Conservation (phyloP, 2,329 filamentous ascomycete species). For the Xylaria sp. region DNA sequence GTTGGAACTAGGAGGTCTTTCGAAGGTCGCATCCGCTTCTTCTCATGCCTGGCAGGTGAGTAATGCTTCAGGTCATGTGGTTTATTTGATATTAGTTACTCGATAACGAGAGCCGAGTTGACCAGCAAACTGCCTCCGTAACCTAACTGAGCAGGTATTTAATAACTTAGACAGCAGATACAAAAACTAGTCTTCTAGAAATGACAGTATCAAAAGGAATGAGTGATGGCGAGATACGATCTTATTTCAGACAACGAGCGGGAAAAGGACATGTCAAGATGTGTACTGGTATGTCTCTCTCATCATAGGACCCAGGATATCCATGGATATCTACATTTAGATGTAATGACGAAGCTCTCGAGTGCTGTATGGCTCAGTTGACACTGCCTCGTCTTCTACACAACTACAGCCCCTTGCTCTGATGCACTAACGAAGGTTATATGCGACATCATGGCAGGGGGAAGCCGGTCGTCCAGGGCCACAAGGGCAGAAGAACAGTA, state of each 20-base stretch:
- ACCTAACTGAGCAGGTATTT: neutral
- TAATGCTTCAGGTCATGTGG: neutral
- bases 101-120: neutral
- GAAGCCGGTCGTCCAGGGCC: neutral
- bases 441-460: neutral
- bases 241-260: neutral
- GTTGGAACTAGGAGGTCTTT: neutral
- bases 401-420: too few species aligned
- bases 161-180: neutral
- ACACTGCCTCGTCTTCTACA: neutral
- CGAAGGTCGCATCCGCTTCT: neutral
- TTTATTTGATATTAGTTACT: neutral
- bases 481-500: neutral
- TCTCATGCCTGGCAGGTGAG: neutral
- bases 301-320: constrained; percentile 11
- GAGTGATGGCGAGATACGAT: neutral
- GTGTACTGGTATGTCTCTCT: neutral
- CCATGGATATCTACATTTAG: constrained; percentile 5
- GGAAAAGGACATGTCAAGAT: neutral
- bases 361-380: constrained; percentile 4
- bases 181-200: neutral
- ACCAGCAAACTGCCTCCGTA: neutral
- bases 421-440: neutral
- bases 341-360: neutral
- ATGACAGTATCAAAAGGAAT: neutral